Evolutionary conservation across 2,329 filamentous ascomycete species (phyloP).

Genomic region (Paraphoma sp.): DNA sequence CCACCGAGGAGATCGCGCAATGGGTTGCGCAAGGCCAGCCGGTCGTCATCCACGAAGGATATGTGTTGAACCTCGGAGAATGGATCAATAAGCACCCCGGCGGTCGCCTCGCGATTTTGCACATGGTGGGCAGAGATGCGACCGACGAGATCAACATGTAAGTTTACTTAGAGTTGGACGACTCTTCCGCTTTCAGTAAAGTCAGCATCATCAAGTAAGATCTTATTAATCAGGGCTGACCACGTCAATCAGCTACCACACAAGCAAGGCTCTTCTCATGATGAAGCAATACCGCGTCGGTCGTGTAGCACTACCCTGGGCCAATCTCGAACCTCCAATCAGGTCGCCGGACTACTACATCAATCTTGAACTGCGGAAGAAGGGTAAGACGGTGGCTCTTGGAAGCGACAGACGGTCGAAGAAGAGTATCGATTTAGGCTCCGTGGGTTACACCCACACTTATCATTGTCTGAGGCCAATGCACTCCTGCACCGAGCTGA

Average conservation of each 20-base stretch:
- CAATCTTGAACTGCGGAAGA: slow-evolving; percentile 24
- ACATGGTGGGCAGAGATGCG: slow-evolving; percentile 67
- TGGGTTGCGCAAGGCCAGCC: slow-evolving; percentile 63
- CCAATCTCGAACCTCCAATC: slow-evolving; percentile 66
- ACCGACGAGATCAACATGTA: slow-evolving; percentile 67
- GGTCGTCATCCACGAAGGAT: slow-evolving; percentile 64
- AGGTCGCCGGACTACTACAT: slow-evolving; percentile 54
- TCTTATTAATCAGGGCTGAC: slow-evolving; percentile 23
- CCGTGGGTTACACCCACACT: slow-evolving; percentile 26
- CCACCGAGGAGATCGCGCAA: slow-evolving; percentile 55
- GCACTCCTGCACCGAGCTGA: slow-evolving; percentile 20
- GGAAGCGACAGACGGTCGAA: slow-evolving; percentile 13
- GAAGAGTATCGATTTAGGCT: slow-evolving; percentile 37
- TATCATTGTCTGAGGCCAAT: slow-evolving; percentile 8
- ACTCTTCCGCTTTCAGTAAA: slow-evolving; percentile 9
- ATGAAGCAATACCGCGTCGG: slow-evolving; percentile 69
- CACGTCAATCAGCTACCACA: slow-evolving; percentile 61
- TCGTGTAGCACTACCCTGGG: slow-evolving; percentile 62
- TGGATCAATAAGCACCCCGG: slow-evolving; percentile 68
- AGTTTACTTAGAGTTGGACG: slow-evolving; percentile 19
- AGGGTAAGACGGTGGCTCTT: slow-evolving; percentile 1
- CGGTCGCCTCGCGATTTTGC: slow-evolving; percentile 64
- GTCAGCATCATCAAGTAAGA: neutral
- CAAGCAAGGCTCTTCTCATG: slow-evolving; percentile 58
- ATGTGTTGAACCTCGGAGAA: slow-evolving; percentile 61